Evolutionary conservation across 148 eudicot species (phyloP).

Genomic region (Amaranthus palmeri): DNA sequence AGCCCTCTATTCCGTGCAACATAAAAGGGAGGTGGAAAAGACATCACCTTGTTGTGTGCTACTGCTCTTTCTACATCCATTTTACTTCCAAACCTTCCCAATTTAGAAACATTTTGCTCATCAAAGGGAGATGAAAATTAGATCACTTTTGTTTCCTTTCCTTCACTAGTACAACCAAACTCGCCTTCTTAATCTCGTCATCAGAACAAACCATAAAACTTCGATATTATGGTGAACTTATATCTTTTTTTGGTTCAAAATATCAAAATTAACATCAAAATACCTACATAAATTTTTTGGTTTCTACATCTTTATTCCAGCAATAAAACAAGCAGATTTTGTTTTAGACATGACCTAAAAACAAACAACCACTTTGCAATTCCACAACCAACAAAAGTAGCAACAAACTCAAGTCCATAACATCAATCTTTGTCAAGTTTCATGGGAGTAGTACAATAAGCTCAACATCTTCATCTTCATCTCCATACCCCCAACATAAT

Average conservation of each 20-base stretch:
- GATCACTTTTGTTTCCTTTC: background rate
- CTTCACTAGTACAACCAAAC: background rate
- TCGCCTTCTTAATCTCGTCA: background rate
- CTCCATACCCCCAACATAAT: conserved; percentile 1
- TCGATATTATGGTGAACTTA: background rate
- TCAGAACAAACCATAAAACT: background rate
- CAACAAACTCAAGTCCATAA: background rate
- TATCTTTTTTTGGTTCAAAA: background rate
- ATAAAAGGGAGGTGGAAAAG: too few relatives aligned
- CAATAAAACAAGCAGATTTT: background rate
- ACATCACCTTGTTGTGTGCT: background rate
- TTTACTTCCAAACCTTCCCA: background rate
- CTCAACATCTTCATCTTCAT: background rate
- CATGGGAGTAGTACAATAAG: background rate
- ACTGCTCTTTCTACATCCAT: too few relatives aligned
- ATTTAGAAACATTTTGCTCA: background rate
- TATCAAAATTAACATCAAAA: background rate
- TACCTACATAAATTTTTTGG: background rate
- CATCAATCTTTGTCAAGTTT: background rate
- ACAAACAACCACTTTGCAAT: background rate
- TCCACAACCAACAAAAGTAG: background rate
- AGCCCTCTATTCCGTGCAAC: background rate
- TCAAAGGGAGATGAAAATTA: background rate
- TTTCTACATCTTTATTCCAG: background rate
- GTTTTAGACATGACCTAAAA: background rate